Evolutionary conservation across 352 stramenopile species (phyloP).

Genomic region (Pythium utonaiense): DNA sequence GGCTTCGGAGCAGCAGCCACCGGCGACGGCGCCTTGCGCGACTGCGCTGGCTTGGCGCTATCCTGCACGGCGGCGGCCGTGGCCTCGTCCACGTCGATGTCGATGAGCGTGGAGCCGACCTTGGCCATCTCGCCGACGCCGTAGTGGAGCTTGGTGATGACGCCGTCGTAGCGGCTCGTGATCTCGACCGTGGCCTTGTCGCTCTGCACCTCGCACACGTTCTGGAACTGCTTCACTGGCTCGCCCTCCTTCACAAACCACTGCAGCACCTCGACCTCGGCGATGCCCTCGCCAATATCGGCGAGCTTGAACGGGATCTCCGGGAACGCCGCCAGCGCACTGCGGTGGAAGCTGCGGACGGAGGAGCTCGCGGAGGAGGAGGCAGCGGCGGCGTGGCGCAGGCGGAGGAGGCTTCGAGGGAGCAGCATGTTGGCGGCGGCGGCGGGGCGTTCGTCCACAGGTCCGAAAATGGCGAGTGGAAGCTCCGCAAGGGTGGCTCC

Average conservation of each 20-base stretch:
- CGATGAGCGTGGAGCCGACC: conserved; percentile 91
- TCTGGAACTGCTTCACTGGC: conserved; percentile 94
- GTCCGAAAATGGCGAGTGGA: conserved; percentile 17
- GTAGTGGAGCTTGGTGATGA: conserved; percentile 92
- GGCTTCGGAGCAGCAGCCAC: conserved; percentile 6
- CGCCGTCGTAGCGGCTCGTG: conserved; percentile 95
- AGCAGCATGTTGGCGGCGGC: conserved; percentile 8
- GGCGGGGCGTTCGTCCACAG: conserved; percentile 10
- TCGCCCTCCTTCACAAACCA: conserved; percentile 96
- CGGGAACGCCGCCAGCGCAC: conserved; percentile 37
- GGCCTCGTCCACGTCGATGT: conserved; percentile 87
- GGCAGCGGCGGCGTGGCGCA: conserved; percentile 5
- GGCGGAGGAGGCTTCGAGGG: conserved; percentile 10
- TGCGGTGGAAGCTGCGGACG: conserved; percentile 42
- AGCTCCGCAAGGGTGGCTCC: neutral
- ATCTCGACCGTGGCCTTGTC: conserved; percentile 95
- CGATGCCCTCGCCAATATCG: conserved; percentile 99
- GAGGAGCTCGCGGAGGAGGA: neutral
- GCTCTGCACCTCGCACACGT: conserved; percentile 96
- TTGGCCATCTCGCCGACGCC: conserved; percentile 94
- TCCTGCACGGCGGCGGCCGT: conserved; percentile 48
- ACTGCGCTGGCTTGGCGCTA: conserved; percentile 23
- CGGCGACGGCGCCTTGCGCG: conserved; percentile 19
- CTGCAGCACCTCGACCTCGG: conserved; percentile 97
- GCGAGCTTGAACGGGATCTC: conserved; percentile 90